Conservation (phyloP, 1,284 basidiomycete species). For the Quambalaria eucalypti region DNA sequence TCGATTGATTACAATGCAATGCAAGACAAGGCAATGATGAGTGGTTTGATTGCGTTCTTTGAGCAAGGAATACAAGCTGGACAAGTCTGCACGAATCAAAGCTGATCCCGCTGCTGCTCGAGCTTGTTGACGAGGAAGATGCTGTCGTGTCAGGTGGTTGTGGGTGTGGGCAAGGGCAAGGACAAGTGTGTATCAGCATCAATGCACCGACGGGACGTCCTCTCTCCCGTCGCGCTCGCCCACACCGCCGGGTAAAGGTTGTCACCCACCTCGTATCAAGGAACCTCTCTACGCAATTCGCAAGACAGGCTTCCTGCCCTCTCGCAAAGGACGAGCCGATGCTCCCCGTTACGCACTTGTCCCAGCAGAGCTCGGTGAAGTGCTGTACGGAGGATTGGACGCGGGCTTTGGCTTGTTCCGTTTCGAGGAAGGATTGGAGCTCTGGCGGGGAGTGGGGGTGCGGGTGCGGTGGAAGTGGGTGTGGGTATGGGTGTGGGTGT, state of each 20-base stretch:
- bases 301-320: slow-evolving; percentile 71
- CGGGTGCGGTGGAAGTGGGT: no score
- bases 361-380: slow-evolving; percentile 41
- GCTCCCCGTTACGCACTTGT: slow-evolving; percentile 65
- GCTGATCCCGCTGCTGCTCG: not conserved
- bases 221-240: no score
- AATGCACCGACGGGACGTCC: not conserved
- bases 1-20: no score
- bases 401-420: slow-evolving; percentile 75
- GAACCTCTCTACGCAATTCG: slow-evolving; percentile 70
- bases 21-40: no score
- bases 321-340: slow-evolving; percentile 77
- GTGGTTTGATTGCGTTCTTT: no score
- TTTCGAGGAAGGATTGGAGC: slow-evolving; percentile 70
- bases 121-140: slow-evolving; percentile 1
- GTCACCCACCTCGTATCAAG: not conserved
- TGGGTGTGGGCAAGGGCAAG: not conserved
- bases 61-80: no score
- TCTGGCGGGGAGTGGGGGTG: slow-evolving; percentile 50
- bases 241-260: no score
- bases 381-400: slow-evolving; percentile 57
- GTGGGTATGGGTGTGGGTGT: not conserved
- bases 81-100: no score
- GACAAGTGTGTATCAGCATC: not conserved
- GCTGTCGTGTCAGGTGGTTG: not conserved